Conservation (phyloP, 2,329 filamentous ascomycete genomes). For the Geosmithia putterillii region DNA sequence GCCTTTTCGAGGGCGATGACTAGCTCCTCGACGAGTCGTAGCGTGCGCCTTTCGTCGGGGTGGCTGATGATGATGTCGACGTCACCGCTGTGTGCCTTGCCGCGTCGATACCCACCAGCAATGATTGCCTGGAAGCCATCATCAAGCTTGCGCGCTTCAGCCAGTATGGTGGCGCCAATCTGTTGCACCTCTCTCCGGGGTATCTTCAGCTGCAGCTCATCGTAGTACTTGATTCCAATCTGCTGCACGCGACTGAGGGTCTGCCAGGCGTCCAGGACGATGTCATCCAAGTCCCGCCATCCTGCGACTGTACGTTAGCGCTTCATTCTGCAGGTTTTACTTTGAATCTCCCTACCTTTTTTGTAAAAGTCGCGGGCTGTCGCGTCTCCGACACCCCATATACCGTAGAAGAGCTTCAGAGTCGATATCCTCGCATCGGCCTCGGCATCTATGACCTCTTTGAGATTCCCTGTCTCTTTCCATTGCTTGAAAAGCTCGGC, state of each 20-base stretch:
- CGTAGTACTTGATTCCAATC: constrained; percentile 88
- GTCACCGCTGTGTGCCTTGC: constrained; percentile 63
- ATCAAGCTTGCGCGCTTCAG: constrained; percentile 53
- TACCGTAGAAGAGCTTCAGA: constrained; percentile 63
- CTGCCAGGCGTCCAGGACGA: constrained; percentile 73
- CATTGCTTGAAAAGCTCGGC: constrained; percentile 69
- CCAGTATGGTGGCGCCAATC: constrained; percentile 52
- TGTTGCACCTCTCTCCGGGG: constrained; percentile 59
- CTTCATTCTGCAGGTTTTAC: too few species aligned
- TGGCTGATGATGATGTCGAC: constrained; percentile 82
- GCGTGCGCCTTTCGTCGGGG: constrained; percentile 54
- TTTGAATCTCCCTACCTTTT: constrained; percentile 29
- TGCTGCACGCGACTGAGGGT: constrained; percentile 70
- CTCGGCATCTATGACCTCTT: constrained; percentile 52
- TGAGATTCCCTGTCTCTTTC: constrained; percentile 43
- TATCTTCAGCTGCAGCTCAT: constrained; percentile 66
- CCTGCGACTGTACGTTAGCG: constrained; percentile 20
- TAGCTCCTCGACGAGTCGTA: constrained; percentile 59
- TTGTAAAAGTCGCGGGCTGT: constrained; percentile 75
- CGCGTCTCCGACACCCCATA: constrained; percentile 83
- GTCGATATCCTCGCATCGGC: constrained; percentile 51
- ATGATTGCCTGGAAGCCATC: constrained; percentile 45
- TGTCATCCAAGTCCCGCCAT: constrained; percentile 76
- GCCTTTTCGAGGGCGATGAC: constrained; percentile 57
- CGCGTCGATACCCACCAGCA: constrained; percentile 72